Evolutionary conservation across 1,284 basidiomycete genomes (phyloP).

Genomic region (Vanrija pseudolonga): DNA sequence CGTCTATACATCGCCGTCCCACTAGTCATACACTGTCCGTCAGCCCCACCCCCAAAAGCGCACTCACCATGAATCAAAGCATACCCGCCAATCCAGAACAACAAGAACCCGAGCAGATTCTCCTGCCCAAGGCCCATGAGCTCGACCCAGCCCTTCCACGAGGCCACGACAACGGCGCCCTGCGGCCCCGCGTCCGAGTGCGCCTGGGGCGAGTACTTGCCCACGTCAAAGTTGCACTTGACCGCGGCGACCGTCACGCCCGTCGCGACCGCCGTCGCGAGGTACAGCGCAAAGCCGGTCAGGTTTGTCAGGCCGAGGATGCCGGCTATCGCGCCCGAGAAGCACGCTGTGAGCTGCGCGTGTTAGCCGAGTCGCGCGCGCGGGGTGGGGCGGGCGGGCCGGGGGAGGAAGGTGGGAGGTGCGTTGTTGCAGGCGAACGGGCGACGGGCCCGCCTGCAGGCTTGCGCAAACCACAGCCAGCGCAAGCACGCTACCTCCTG

Average conservation of each 20-base stretch:
- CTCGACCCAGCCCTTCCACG: constrained; percentile 53
- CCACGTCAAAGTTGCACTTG: constrained; percentile 60
- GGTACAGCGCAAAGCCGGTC: constrained; percentile 73
- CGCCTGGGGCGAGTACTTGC: constrained; percentile 36
- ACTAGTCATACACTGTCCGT: constrained; percentile 18
- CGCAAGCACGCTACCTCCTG: neutral
- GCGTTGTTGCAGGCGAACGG: too few relatives aligned
- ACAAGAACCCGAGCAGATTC: constrained; percentile 76
- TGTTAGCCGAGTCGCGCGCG: neutral
- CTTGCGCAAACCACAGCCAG: too few relatives aligned
- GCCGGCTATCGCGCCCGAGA: constrained; percentile 77
- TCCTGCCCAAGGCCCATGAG: constrained; percentile 76
- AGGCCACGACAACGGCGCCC: constrained; percentile 45
- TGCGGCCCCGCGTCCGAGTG: constrained; percentile 16
- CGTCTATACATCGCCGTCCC: too few relatives aligned
- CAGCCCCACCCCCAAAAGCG: neutral
- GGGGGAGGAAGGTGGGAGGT: constrained; percentile 51
- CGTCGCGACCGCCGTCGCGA: constrained; percentile 62
- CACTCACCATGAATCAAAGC: constrained; percentile 38
- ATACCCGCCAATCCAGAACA: constrained; percentile 85
- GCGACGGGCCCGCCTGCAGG: too few relatives aligned
- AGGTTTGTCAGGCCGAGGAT: constrained; percentile 79
- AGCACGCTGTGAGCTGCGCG: constrained; percentile 63
- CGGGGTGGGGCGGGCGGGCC: neutral
- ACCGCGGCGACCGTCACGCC: constrained; percentile 62